Conservation (phyloP, 139 green algal genomes). For the Micromonas pusilla region DNA sequence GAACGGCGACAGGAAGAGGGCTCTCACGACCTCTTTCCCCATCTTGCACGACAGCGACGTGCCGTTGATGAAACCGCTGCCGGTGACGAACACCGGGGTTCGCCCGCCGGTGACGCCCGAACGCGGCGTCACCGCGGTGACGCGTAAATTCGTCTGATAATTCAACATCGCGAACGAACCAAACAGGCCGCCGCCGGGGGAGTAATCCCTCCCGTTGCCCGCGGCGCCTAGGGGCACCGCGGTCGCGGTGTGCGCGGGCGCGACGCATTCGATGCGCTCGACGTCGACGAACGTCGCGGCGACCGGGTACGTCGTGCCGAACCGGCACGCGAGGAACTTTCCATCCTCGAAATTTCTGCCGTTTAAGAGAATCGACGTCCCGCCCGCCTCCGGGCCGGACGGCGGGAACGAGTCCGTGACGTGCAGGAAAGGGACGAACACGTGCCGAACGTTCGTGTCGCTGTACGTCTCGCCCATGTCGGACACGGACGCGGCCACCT, state of each 20-base stretch:
- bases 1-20: conserved; percentile 1
- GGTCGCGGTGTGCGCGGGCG: neutral
- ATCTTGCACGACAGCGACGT: conserved; percentile 8
- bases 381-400: conserved; percentile 14
- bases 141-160: neutral
- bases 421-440: neutral
- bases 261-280: neutral
- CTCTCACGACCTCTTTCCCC: neutral
- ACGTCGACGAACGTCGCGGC: neutral
- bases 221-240: neutral
- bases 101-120: conserved; percentile 9
- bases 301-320: conserved; percentile 9
- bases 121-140: neutral
- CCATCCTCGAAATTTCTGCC: neutral
- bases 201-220: neutral
- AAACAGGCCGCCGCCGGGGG: neutral
- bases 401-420: neutral
- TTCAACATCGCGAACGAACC: neutral
- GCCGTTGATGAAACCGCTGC: conserved; percentile 18
- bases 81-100: conserved; percentile 22
- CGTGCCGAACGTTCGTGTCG: neutral
- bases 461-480: neutral
- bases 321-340: neutral
- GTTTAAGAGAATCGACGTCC: neutral
- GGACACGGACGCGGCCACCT: neutral